Conservation (phyloP, 768 basidiomycete species). For the Fistulinella prunicolor region DNA sequence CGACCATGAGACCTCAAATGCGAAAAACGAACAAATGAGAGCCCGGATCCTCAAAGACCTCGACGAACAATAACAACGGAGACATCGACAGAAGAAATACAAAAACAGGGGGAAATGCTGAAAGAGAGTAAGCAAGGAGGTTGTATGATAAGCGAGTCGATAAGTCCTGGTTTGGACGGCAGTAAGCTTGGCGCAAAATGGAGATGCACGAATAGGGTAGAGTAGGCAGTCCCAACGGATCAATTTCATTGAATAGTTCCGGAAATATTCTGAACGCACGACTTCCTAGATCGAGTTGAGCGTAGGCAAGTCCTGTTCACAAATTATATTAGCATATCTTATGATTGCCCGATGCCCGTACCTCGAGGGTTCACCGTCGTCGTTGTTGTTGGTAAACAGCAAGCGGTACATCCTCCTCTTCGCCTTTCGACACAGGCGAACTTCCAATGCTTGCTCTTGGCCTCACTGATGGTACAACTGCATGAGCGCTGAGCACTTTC, state of each 20-base stretch:
- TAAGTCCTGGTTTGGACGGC: slow-evolving; percentile 22
- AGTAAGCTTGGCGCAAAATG: slow-evolving; percentile 23
- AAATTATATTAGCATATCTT: slow-evolving; percentile 6
- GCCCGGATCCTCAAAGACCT: slow-evolving; percentile 1
- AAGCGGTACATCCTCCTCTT: slow-evolving; percentile 80
- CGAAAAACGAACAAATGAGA: slow-evolving; percentile 3
- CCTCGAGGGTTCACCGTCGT: slow-evolving; percentile 38
- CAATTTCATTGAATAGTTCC: slow-evolving; percentile 14
- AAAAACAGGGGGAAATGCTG: slow-evolving; percentile 14
- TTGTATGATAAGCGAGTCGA: slow-evolving; percentile 30
- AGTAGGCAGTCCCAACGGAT: slow-evolving; percentile 21
- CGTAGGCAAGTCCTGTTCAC: slow-evolving; percentile 8
- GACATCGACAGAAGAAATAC: slow-evolving; percentile 13
- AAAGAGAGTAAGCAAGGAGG: slow-evolving; percentile 27
- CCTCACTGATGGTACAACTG: slow-evolving; percentile 40
- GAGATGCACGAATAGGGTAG: slow-evolving; percentile 23
- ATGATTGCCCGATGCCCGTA: slow-evolving; percentile 4
- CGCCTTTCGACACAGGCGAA: slow-evolving; percentile 34
- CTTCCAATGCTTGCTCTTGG: slow-evolving; percentile 41
- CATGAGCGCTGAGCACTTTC: slow-evolving; percentile 68
- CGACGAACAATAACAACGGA: slow-evolving; percentile 1
- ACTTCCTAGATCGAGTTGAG: slow-evolving; percentile 25
- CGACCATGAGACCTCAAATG: neutral
- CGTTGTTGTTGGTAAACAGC: slow-evolving; percentile 79
- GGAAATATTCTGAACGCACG: slow-evolving; percentile 27